phyloP scores from a whole-genome alignment of 2,329 filamentous ascomycete genomes.

The Phialophora expanda region DNA sequence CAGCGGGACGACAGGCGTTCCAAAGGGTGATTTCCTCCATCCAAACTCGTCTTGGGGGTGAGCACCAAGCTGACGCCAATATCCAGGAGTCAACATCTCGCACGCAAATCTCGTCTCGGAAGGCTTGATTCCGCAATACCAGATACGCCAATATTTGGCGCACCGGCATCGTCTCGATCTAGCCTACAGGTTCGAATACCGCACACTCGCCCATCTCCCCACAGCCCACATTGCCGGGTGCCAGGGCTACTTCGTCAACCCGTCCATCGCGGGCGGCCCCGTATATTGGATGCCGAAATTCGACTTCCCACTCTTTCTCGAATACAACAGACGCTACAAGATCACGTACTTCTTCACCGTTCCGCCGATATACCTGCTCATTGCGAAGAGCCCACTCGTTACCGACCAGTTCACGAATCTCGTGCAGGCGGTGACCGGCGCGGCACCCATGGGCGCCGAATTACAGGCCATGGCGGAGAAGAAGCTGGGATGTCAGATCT shows the following conservation, averaged over 20 bases:
- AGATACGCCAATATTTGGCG: conserved; percentile 39
- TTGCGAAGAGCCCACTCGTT: conserved; percentile 62
- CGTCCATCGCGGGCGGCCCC: conserved; percentile 53
- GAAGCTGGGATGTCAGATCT: conserved; percentile 52
- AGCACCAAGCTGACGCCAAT: not conserved
- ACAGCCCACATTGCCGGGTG: conserved; percentile 56
- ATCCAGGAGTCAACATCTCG: conserved; percentile 47
- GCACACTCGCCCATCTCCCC: conserved; percentile 55
- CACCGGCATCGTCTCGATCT: conserved; percentile 42
- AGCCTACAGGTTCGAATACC: conserved; percentile 41
- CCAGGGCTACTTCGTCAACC: conserved; percentile 55
- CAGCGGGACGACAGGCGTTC: conserved; percentile 43
- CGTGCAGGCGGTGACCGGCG: conserved; percentile 57
- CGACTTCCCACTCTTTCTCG: conserved; percentile 61
- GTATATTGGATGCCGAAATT: conserved; percentile 70
- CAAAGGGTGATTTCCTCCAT: conserved; percentile 36
- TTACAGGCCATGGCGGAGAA: conserved; percentile 58
- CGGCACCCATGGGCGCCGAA: conserved; percentile 62
- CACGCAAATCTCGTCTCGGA: conserved; percentile 53
- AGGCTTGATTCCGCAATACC: conserved; percentile 41
- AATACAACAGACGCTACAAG: conserved; percentile 56
- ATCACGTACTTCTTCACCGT: conserved; percentile 65
- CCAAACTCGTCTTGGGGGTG: not conserved
- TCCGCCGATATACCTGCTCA: conserved; percentile 65
- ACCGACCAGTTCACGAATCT: conserved; percentile 61